A percentile compares a stretch with the other conserved stretches of the same genome.
These are phyloP conservation scores for Psidium guajava DNA, from an alignment of 345 rosid genomes.

Conservation along the genomic window DNA sequence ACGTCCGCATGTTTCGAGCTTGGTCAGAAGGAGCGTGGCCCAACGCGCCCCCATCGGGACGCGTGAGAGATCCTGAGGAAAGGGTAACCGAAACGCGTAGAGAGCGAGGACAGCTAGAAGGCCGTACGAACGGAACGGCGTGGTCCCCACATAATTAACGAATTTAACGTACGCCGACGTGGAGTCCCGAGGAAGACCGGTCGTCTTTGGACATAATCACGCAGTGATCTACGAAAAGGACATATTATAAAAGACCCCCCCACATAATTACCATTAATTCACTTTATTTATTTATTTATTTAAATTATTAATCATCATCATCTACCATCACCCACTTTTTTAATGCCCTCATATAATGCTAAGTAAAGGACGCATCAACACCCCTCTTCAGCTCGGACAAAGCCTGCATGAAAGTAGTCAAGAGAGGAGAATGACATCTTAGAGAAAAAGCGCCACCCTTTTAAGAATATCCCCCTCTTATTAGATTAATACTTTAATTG, in stretches of 20 bases:
- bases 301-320: not conserved
- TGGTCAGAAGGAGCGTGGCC: not conserved
- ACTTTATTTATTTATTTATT: not conserved
- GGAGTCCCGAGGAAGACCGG: slow-evolving; percentile 7
- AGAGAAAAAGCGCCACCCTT: not conserved
- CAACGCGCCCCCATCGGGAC: not conserved
- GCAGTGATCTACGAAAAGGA: not conserved
- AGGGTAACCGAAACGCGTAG: not conserved
- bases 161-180: slow-evolving; percentile 4
- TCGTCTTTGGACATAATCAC: not conserved
- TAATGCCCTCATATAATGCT: not conserved
- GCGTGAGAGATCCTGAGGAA: not conserved
- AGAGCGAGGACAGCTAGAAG: not conserved
- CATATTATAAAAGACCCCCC: too few species aligned
- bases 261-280: not conserved
- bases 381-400: not conserved
- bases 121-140: not conserved
- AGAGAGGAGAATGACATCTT: not conserved
- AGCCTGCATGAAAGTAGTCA: not conserved
- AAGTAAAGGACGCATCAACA: not conserved
- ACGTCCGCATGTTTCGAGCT: not conserved
- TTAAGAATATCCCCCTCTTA: not conserved
- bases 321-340: not conserved
- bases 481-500: not conserved
- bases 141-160: slow-evolving; percentile 4